These are phyloP conservation scores for Glebionis coronaria DNA, from an alignment of 129 eudicot genomes.

Conservation along the genomic window DNA sequence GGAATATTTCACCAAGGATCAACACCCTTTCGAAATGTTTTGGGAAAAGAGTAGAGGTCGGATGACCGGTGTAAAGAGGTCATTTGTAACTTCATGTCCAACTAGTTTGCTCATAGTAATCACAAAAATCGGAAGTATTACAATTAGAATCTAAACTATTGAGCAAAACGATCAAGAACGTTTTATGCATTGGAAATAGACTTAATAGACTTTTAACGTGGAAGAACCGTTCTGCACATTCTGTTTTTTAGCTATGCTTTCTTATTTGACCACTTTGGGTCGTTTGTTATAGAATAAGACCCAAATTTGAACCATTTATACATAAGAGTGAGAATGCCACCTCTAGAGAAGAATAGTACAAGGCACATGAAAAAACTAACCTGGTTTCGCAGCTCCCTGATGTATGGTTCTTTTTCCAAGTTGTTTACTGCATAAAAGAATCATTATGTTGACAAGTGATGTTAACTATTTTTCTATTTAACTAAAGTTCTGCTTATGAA, in stretches of 20 bases:
- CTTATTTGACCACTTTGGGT: neutral
- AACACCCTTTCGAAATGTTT: neutral
- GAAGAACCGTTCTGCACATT: neutral
- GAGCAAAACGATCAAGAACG: neutral
- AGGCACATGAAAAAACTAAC: slow-evolving; percentile 21
- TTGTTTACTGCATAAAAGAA: slow-evolving; percentile 32
- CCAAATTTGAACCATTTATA: neutral
- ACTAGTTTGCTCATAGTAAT: too few relatives aligned
- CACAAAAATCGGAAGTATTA: too few relatives aligned
- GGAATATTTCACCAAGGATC: neutral
- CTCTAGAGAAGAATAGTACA: neutral
- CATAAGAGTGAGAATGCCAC: neutral
- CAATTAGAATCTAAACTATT: too few relatives aligned
- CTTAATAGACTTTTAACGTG: neutral
- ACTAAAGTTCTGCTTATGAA: neutral
- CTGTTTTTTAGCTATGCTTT: neutral
- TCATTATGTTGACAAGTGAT: neutral
- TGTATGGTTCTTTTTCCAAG: slow-evolving; percentile 43
- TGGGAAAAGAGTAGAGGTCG: neutral
- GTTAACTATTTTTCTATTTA: slow-evolving; percentile 7
- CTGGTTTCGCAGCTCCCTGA: slow-evolving; percentile 41
- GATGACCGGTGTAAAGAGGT: neutral
- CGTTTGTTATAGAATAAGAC: neutral
- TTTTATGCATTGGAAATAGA: neutral
- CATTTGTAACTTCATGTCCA: neutral